phyloP scores from a whole-genome alignment of 2,329 filamentous ascomycete species.

The Beauveria brongniartii region DNA sequence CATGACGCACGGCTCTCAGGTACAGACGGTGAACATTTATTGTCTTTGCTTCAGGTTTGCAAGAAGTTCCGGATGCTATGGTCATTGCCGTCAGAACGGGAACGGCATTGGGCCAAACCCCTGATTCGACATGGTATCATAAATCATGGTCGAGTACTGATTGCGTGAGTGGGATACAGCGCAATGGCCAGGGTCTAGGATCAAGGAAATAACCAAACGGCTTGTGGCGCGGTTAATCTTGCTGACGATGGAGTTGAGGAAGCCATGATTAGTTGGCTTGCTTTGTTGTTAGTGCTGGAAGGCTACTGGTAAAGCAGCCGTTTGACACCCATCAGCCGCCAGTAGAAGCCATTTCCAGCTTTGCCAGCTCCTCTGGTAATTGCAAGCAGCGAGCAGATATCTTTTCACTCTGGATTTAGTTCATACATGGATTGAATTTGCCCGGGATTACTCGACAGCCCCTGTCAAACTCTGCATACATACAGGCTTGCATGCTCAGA shows the following conservation, averaged over 20 bases:
- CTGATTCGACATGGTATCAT: background rate
- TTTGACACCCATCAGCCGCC: background rate
- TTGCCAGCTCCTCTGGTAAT: background rate
- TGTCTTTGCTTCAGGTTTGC: background rate
- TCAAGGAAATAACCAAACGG: background rate
- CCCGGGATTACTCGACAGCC: too few species aligned
- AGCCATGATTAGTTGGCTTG: background rate
- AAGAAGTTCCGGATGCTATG: background rate
- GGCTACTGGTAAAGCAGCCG: background rate
- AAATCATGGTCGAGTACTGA: too few species aligned
- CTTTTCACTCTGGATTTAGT: too few species aligned
- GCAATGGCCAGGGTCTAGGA: background rate
- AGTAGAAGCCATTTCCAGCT: background rate
- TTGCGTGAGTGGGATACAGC: background rate
- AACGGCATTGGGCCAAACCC: background rate
- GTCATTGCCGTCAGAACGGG: background rate
- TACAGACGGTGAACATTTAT: background rate
- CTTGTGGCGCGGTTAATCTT: background rate
- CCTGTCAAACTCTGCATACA: too few species aligned
- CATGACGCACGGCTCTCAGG: background rate
- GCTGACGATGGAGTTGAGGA: background rate
- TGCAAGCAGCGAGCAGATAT: too few species aligned
- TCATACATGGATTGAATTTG: too few species aligned
- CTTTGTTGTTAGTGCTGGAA: background rate
- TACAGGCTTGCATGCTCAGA: too few species aligned